Evolutionary conservation across 83 land plant genomes (phyloP), one percentile per base, ranked within the genome.

Genomic region (Picea abies): DNA sequence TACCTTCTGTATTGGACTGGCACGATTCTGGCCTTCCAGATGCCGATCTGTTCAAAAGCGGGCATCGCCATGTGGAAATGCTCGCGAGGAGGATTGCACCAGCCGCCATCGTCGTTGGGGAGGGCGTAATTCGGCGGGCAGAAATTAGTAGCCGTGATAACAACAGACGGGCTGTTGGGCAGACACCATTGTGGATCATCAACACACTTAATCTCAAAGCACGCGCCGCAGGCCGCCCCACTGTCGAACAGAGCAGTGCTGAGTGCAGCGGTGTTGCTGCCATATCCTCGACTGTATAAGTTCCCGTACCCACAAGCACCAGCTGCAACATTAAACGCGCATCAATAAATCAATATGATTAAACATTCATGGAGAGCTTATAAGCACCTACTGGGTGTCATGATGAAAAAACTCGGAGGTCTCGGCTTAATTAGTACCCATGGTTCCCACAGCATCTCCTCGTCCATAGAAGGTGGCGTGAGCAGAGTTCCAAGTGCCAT

Each of bases 221-320:
- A 92, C 17, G 84, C 89, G 16, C 94, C 92, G 58, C 94, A 92
- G 11, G 85, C 82, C 41, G 86, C 80, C 19, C 92, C 94, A 63
- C 84, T 84, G 76, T 84, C 85, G 80, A 92, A 92, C 82, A 92
- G 79, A 15, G 73, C 77, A 39, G 80, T 81, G 39, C 94, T 92
- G 56, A 92, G 67, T 60, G 85, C 94, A 26, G 88, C 88, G 20
- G 85, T 90, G 81, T 83, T 20, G 70, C 25, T 76, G 1, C 90
- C 92, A 73, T 88, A 92, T 66, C 82, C 84, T 20, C 65, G 56
- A 78, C 15, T 80, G 85, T 87, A 82, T 19, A 92, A 72, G 60
- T 88, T 87, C 12, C 94, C 92, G 81, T 86, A 92, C 7, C 92
- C 94, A 81, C 94, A 92, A 26, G 94, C 94, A 12, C 94, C 94